Conservation (phyloP, 192 early-diverging fungal genomes). For the Paraglomus brasilianum region DNA sequence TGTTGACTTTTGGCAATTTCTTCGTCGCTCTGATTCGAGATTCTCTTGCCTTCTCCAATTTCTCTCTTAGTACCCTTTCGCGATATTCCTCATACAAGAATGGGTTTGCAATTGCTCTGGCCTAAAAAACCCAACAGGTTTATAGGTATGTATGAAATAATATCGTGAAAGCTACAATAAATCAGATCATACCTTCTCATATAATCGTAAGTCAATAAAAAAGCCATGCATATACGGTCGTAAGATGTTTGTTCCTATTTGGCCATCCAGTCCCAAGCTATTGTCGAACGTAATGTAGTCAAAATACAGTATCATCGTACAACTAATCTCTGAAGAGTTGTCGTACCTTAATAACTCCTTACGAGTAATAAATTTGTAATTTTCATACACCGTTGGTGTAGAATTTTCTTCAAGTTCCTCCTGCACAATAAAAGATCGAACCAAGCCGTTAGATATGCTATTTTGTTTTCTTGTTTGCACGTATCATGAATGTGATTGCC, state of each 20-base stretch:
- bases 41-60: slow-evolving; percentile 78
- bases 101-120: slow-evolving; percentile 92
- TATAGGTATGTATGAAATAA: slow-evolving; percentile 7
- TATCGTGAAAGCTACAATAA: neutral
- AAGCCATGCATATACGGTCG: slow-evolving; percentile 99
- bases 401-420: slow-evolving; percentile 91
- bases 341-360: slow-evolving; percentile 70
- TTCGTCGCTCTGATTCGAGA: slow-evolving; percentile 86
- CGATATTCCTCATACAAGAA: slow-evolving; percentile 94
- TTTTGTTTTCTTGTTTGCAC: no score
- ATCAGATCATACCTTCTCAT: slow-evolving; percentile 65
- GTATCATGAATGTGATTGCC: no score
- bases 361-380: slow-evolving; percentile 97
- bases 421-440: neutral
- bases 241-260: slow-evolving; percentile 88
- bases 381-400: slow-evolving; percentile 84
- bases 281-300: neutral
- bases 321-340: neutral
- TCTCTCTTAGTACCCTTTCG: slow-evolving; percentile 72
- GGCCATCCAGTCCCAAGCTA: slow-evolving; percentile 84
- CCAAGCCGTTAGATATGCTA: no score
- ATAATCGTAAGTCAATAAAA: slow-evolving; percentile 93
- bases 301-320: neutral
- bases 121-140: slow-evolving; percentile 36
- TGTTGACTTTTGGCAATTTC: slow-evolving; percentile 93